Base-by-base conservation (phyloP, 768 basidiomycete species). In the Leccinellum albellum region DNA sequence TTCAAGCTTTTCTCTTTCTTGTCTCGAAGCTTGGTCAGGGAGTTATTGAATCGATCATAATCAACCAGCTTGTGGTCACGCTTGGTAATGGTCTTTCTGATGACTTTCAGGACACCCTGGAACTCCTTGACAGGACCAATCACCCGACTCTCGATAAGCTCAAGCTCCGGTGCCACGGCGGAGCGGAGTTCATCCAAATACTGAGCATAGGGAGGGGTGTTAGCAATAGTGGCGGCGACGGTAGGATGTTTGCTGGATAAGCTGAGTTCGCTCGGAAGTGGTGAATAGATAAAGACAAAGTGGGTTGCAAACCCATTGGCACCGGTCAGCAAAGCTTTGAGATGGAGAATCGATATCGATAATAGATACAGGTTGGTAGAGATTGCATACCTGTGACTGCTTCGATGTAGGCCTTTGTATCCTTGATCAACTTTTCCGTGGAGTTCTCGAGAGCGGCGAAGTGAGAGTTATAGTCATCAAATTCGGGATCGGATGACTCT, bases 1-100 rank as follows among this genome's bases (percentile, higher is more conserved):
- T 78, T 92, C 61, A 98, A 75, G 20, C 90, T 87, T 76, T 98
- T 99, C 69, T 99, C 96, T 75, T 98, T 96, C 83, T 99, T 99
- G 72, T 99, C 96, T 56, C 97, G 81, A 57, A 98, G 78, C 74
- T 99, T 98, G 56, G 88, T 94, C 62, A 98, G 76, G 20, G 93
- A 92, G 67, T 97, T 98, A 73, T 98, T 98, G 80, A 85, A 91
- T 50, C 97, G 88, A 76, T 99, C 97, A 64, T 87, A 99, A 74
- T 99, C 97, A 24, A 88, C 78, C 57, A 98, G 79, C 90, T 99
- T 99, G 74, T 99, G 97, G 31, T 98, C 94, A 35, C 97, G 83
- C 77, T 99, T 99, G 7, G 89, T 91, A 65, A 97, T 92, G 17
- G 84, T 93, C 80, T 98, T 99, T 65, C 95, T 78, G 65, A 98